Percentiles rank a stretch among this genome's conserved stretches.
These are phyloP conservation scores for Apiotrichum gracile DNA, from an alignment of 1,284 basidiomycete genomes.

Conservation along the genomic window DNA sequence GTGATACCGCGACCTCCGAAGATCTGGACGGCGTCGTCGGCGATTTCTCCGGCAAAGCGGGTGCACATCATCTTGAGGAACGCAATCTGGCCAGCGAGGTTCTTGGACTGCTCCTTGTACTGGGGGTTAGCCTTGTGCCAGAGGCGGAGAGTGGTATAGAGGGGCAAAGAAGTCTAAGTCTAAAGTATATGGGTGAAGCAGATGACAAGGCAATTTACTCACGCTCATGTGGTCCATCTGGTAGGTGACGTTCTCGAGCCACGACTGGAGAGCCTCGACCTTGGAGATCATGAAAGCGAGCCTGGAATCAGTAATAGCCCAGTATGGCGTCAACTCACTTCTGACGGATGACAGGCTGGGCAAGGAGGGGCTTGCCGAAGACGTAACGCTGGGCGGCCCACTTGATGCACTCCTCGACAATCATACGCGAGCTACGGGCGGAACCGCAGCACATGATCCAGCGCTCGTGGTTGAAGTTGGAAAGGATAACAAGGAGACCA, in stretches of 20 bases:
- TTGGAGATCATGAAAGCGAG: conserved; percentile 80
- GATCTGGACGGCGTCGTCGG: conserved; percentile 52
- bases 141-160: conserved; percentile 60
- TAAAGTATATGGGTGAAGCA: too few species aligned
- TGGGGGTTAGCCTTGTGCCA: conserved; percentile 56
- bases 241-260: conserved; percentile 83
- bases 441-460: conserved; percentile 48
- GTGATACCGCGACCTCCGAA: conserved; percentile 56
- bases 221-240: conserved; percentile 77
- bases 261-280: conserved; percentile 74
- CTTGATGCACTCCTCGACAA: conserved; percentile 48
- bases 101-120: conserved; percentile 58
- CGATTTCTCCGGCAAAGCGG: conserved; percentile 46
- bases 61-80: conserved; percentile 58
- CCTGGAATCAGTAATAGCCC: conserved; percentile 15
- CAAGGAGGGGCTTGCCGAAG: conserved; percentile 75
- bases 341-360: conserved; percentile 74
- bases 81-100: conserved; percentile 48
- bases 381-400: conserved; percentile 74
- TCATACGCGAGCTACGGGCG: conserved; percentile 37
- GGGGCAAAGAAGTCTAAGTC: not conserved
- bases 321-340: conserved; percentile 52
- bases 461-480: conserved; percentile 45
- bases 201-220: not conserved
- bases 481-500: conserved; percentile 69